phyloP scores from a whole-genome alignment of 1,284 basidiomycete species.

The Xerocomus minutiporus region DNA sequence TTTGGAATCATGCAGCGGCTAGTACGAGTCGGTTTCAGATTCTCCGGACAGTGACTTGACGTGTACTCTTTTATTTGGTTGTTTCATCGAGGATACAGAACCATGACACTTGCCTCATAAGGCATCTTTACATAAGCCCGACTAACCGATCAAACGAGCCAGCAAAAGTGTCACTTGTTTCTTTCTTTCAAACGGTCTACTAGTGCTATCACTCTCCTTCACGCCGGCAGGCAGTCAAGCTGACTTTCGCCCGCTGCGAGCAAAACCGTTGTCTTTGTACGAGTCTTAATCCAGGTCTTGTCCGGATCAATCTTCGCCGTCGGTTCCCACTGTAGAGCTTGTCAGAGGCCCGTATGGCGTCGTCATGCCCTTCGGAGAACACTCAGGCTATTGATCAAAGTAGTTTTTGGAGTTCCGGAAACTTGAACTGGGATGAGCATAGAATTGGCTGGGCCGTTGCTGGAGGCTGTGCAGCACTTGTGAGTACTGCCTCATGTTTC shows the following conservation, averaged over 20 bases:
- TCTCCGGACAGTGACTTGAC: not conserved
- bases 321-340: not conserved
- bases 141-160: not conserved
- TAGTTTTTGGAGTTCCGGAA: slow-evolving; percentile 52
- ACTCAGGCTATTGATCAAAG: slow-evolving; percentile 49
- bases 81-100: not conserved
- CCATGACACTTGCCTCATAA: not conserved
- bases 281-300: not conserved
- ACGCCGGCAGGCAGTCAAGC: slow-evolving; percentile 4
- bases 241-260: slow-evolving; percentile 4
- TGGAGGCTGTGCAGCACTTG: slow-evolving; percentile 56
- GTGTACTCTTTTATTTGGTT: not conserved
- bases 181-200: slow-evolving; percentile 1
- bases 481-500: slow-evolving; percentile 35
- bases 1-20: too few species aligned
- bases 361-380: slow-evolving; percentile 52
- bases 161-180: not conserved
- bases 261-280: slow-evolving; percentile 11
- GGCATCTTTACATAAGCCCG: slow-evolving; percentile 11
- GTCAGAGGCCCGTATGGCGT: slow-evolving; percentile 18
- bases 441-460: slow-evolving; percentile 72
- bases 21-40: too few species aligned
- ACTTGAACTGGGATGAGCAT: slow-evolving; percentile 57
- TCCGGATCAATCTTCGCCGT: not conserved
- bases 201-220: not conserved